Evolutionary conservation across 208 protist species (phyloP).

Genomic region (Acanthamoeba polyphaga): DNA sequence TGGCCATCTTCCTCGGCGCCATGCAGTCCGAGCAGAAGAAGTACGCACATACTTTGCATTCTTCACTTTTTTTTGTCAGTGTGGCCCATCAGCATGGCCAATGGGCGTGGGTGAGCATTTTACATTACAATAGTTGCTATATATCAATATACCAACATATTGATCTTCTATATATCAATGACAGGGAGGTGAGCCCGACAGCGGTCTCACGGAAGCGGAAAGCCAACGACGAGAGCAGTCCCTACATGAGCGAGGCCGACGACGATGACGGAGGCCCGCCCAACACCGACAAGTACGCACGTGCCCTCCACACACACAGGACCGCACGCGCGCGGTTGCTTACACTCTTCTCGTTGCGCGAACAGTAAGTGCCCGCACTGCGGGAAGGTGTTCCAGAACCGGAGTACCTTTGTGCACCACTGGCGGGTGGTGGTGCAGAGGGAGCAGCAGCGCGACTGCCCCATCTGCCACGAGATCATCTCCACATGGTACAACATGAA

Average conservation of each 20-base stretch:
- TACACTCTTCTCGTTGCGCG: not conserved
- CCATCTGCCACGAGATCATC: slow-evolving; percentile 45
- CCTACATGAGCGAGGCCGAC: slow-evolving; percentile 18
- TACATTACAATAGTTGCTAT: too few relatives aligned
- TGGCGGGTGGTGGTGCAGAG: slow-evolving; percentile 14
- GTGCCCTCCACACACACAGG: too few relatives aligned
- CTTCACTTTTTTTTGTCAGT: not conserved
- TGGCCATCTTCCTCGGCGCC: slow-evolving; percentile 23
- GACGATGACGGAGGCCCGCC: slow-evolving; percentile 7
- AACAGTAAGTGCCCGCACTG: slow-evolving; percentile 25
- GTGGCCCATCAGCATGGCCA: too few relatives aligned
- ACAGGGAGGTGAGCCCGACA: not conserved
- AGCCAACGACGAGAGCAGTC: not conserved
- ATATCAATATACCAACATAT: not conserved
- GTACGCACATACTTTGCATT: not conserved
- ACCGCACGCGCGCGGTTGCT: too few relatives aligned
- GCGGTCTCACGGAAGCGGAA: not conserved
- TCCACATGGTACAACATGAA: slow-evolving; percentile 64
- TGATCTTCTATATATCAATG: not conserved
- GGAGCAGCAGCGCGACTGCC: slow-evolving; percentile 47
- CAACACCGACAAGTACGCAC: not conserved
- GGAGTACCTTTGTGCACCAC: slow-evolving; percentile 17
- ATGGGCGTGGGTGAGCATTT: too few relatives aligned
- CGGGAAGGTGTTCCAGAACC: slow-evolving; percentile 22
- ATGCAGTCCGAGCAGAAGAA: slow-evolving; percentile 18